Evolutionary conservation across 495 filamentous ascomycete genomes (phyloP).

Genomic region (Neurospora sp.): DNA sequence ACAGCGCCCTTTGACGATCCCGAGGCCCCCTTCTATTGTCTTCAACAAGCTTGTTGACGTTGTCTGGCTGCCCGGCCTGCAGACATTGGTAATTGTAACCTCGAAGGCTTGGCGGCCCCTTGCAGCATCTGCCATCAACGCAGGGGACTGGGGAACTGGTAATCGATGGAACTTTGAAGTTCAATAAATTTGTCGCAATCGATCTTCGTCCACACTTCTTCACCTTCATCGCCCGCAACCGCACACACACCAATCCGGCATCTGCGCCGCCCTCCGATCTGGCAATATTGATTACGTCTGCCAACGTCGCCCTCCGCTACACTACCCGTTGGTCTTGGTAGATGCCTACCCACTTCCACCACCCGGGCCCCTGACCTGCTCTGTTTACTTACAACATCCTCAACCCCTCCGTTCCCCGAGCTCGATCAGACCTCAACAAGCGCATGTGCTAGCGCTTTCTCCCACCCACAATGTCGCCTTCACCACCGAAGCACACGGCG

Average conservation of each 20-base stretch:
- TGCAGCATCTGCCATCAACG: neutral
- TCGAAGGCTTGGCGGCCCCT: neutral
- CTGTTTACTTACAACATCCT: neutral
- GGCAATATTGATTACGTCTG: neutral
- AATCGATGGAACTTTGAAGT: neutral
- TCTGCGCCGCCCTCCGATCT: neutral
- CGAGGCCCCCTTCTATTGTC: neutral
- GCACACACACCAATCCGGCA: neutral
- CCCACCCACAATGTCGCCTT: constrained; percentile 22
- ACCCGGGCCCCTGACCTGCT: neutral
- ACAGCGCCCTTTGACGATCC: neutral
- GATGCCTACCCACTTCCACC: constrained; percentile 1
- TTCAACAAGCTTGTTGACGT: neutral
- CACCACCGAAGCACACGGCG: constrained; percentile 36
- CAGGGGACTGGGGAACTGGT: neutral
- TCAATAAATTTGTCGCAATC: neutral
- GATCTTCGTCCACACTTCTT: neutral
- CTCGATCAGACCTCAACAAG: neutral
- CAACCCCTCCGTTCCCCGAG: neutral
- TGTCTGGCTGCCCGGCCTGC: neutral
- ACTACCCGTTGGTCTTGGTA: neutral
- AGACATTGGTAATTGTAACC: neutral
- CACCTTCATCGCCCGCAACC: neutral
- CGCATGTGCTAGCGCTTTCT: constrained; percentile 13
- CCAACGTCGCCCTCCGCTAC: neutral